Percentiles rank a stretch among this genome's conserved stretches.
Conservation (phyloP, 2,329 filamentous ascomycete species). For the Aspergillus tubingensis region DNA sequence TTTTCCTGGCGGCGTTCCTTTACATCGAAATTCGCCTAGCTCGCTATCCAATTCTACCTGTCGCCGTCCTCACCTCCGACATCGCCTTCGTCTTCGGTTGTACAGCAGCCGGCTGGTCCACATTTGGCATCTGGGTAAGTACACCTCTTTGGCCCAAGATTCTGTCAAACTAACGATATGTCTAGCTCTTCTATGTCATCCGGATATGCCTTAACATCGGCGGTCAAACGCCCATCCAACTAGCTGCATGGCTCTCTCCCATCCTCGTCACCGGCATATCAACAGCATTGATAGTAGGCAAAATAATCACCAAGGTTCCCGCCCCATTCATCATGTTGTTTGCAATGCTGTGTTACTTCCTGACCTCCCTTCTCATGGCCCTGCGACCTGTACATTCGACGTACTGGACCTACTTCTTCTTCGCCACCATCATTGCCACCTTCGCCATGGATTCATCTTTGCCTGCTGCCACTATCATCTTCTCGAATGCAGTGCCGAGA, state of each 20-base stretch:
- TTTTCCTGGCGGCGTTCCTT: slow-evolving; percentile 57
- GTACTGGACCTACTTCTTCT: too few species aligned
- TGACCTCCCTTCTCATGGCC: not conserved
- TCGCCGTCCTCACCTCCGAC: slow-evolving; percentile 51
- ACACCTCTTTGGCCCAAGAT: slow-evolving; percentile 24
- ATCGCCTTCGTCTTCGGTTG: slow-evolving; percentile 59
- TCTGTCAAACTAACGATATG: slow-evolving; percentile 42
- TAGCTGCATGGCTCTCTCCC: slow-evolving; percentile 15
- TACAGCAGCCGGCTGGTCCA: slow-evolving; percentile 57
- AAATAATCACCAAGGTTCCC: slow-evolving; percentile 16
- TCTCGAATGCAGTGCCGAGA: slow-evolving; percentile 55
- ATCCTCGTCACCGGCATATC: slow-evolving; percentile 15
- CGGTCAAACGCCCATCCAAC: not conserved
- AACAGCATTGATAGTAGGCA: slow-evolving; percentile 15
- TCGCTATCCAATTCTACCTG: slow-evolving; percentile 58
- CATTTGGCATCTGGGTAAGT: slow-evolving; percentile 55
- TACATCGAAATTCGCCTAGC: slow-evolving; percentile 50
- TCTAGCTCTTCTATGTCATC: slow-evolving; percentile 6
- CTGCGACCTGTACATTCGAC: slow-evolving; percentile 14
- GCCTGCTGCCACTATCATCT: slow-evolving; percentile 62
- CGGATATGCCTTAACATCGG: slow-evolving; percentile 3
- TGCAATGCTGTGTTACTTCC: slow-evolving; percentile 14
- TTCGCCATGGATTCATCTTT: slow-evolving; percentile 64
- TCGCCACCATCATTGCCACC: slow-evolving; percentile 20
- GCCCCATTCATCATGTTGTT: slow-evolving; percentile 19